Evolutionary conservation across 805 yeast species (phyloP).

Genomic region (Henningerozyma blattae): DNA sequence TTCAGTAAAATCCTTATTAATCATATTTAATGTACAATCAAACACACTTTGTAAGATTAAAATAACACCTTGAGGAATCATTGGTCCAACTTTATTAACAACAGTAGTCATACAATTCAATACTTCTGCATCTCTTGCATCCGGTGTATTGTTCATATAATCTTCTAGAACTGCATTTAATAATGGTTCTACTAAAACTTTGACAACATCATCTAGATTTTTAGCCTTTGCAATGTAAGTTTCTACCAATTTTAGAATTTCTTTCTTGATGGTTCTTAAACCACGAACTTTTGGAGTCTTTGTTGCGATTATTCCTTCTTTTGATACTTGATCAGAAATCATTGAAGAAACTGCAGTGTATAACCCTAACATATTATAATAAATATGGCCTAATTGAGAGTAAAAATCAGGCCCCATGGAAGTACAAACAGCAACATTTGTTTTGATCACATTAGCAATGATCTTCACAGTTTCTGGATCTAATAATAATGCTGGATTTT

Average conservation of each 20-base stretch:
- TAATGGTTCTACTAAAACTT: conserved; percentile 71
- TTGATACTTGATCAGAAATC: conserved; percentile 70
- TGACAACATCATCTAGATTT: conserved; percentile 71
- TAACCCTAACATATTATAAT: conserved; percentile 78
- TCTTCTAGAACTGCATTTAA: conserved; percentile 81
- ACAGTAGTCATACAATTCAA: conserved; percentile 88
- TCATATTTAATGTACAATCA: conserved; percentile 91
- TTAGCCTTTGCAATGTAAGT: conserved; percentile 82
- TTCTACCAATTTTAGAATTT: conserved; percentile 78
- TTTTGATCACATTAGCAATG: conserved; percentile 85
- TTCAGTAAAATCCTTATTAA: conserved; percentile 87
- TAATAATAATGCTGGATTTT: conserved; percentile 67
- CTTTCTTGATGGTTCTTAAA: conserved; percentile 91
- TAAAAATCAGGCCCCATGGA: conserved; percentile 87
- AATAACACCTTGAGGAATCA: conserved; percentile 84
- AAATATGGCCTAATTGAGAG: conserved; percentile 77
- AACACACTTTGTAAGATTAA: conserved; percentile 80
- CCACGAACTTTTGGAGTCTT: conserved; percentile 93
- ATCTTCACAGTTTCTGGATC: conserved; percentile 82
- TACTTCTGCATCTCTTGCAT: conserved; percentile 97
- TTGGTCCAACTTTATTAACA: conserved; percentile 73
- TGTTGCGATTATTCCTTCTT: conserved; percentile 79
- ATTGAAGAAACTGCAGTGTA: conserved; percentile 80
- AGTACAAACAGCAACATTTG: conserved; percentile 91
- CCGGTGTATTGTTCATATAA: conserved; percentile 79